A percentile compares a stretch with the other conserved stretches of the same genome.
These are phyloP conservation scores for Curvularia lunata DNA, from an alignment of 2,329 filamentous ascomycete species.

Conservation along the genomic window DNA sequence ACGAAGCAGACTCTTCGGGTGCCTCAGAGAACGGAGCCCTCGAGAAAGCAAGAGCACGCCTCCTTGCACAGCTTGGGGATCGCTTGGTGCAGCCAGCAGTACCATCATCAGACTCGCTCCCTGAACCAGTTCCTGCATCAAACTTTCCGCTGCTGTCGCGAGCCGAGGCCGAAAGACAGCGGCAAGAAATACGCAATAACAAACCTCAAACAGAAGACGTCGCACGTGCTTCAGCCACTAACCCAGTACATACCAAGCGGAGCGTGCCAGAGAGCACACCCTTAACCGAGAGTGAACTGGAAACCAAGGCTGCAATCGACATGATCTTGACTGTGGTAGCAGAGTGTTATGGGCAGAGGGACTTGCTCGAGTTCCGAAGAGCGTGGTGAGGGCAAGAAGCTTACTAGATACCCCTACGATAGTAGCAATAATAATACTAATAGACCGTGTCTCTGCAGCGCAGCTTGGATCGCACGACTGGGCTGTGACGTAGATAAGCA, in stretches of 20 bases:
- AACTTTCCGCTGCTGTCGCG: constrained; percentile 16
- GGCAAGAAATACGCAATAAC: constrained; percentile 22
- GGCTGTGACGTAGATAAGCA: constrained; percentile 23
- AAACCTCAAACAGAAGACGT: constrained; percentile 5
- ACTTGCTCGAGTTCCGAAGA: constrained; percentile 77
- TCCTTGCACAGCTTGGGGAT: constrained; percentile 52
- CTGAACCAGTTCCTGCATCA: background rate
- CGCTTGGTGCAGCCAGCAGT: constrained; percentile 32
- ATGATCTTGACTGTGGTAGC: constrained; percentile 90
- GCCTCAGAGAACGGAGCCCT: constrained; percentile 44
- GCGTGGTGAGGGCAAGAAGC: constrained; percentile 21
- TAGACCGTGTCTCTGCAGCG: background rate
- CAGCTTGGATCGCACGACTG: background rate
- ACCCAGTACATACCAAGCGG: background rate
- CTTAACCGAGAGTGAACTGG: constrained; percentile 53
- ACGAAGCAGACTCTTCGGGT: constrained; percentile 21
- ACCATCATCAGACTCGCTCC: constrained; percentile 7
- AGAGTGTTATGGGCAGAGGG: constrained; percentile 87
- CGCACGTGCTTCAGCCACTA: background rate
- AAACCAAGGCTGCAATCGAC: constrained; percentile 74
- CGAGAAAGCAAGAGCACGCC: constrained; percentile 57
- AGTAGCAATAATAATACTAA: constrained; percentile 9
- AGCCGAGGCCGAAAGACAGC: constrained; percentile 32
- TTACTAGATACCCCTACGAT: constrained; percentile 4
- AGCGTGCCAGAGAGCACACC: background rate